phyloP scores from a whole-genome alignment of 805 yeast species.

The Candida dajiaensis region DNA sequence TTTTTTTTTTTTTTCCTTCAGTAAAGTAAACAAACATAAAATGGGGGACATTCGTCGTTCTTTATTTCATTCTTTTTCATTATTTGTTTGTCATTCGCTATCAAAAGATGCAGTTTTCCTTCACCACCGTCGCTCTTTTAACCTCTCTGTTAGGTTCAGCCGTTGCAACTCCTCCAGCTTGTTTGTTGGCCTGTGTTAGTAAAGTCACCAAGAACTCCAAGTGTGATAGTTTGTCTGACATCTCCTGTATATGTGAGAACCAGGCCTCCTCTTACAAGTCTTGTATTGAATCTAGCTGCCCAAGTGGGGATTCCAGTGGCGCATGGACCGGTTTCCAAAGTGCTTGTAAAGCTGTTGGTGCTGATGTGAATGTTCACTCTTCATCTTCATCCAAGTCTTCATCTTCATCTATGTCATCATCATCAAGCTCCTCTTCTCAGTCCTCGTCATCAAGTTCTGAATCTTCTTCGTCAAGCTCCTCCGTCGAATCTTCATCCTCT shows the following conservation, averaged over 20 bases:
- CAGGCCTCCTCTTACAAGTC: conserved; percentile 46
- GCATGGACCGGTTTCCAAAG: conserved; percentile 57
- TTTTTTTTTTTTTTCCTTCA: too few relatives aligned
- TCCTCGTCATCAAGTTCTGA: conserved; percentile 21
- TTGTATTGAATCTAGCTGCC: conserved; percentile 69
- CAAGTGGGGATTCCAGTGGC: conserved; percentile 47
- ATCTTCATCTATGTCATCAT: conserved; percentile 7
- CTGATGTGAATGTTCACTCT: conserved; percentile 24
- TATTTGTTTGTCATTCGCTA: not conserved
- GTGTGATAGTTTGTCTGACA: conserved; percentile 57
- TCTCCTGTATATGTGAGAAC: conserved; percentile 61
- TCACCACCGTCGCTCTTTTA: not conserved
- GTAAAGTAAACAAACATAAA: too few relatives aligned
- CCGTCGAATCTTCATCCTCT: not conserved
- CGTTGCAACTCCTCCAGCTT: conserved; percentile 81
- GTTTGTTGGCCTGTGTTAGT: conserved; percentile 83
- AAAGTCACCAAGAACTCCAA: conserved; percentile 49
- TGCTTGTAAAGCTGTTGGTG: conserved; percentile 45
- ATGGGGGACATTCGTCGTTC: too few relatives aligned
- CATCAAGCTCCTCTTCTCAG: conserved; percentile 13
- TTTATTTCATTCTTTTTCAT: too few relatives aligned
- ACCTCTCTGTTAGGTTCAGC: conserved; percentile 3
- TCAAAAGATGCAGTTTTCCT: not conserved
- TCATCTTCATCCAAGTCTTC: conserved; percentile 9
- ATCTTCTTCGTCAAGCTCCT: conserved; percentile 9